Base-by-base conservation (phyloP, 495 filamentous ascomycete genomes). In the Penicillium daleae region DNA sequence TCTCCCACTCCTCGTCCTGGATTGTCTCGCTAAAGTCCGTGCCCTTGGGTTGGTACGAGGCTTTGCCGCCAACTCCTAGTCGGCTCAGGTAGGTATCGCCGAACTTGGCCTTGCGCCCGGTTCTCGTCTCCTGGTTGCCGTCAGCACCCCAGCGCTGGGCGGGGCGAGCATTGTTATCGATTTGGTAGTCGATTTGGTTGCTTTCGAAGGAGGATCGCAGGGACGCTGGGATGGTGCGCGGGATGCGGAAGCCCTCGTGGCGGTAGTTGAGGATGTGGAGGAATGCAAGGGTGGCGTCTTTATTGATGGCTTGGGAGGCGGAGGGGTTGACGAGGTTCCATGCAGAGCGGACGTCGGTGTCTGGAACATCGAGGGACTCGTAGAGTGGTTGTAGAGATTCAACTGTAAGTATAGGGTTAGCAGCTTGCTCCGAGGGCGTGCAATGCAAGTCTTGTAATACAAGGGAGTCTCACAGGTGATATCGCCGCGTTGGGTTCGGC, bases 271-370 rank as follows among this genome's bases (percentile, higher is more conserved):
- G 87, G 67, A 98, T 93, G 73, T 99, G 95, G 26, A 99, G 85
- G 81, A 99, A 98, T 6, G 92, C 93, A 17, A 98, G 87, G 44
- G 87, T 87, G 55, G 95, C 93, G 72, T 99, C 93, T 79, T 97
- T 99, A 71, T 92, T 94, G 74, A 99, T 93, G 26, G 87, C 86
- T 44, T 84, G 74, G 4, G 82, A 80, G 40, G 89, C 90, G 10
- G 88, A 90, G 10, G 95, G 94, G 80, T 98, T 98, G 62, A 97
- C 90, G 12, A 98, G 85, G 78, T 97, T 99, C 95, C 95, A 99
- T 9, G 95, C 95, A 17, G 87, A 92, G 56, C 92, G 86, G 66
- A 99, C 83, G 64, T 99, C 95, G 57, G 93, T 97, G 73, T 98
- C 95, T 33, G 95, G 95, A 17, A 99, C 93, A 68, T 97, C 92